Conservation (phyloP, 148 eudicot genomes). For the Chenopodium berlandieri region DNA sequence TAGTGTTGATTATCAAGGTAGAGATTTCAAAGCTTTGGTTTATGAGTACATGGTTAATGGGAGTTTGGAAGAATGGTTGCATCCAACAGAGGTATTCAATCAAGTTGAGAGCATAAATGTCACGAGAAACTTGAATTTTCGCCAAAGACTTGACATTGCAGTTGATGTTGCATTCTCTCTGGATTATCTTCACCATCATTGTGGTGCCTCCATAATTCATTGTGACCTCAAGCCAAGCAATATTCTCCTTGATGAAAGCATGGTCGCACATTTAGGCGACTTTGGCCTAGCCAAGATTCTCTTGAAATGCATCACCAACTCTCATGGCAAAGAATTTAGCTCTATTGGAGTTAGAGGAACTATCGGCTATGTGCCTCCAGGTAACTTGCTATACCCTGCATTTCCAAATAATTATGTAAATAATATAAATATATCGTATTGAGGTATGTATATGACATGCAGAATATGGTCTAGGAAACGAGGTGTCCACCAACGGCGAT, state of each 20-base stretch:
- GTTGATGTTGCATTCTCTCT: slow-evolving; percentile 38
- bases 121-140: neutral
- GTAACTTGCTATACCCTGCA: neutral
- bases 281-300: slow-evolving; percentile 37
- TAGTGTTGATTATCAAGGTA: slow-evolving; percentile 15
- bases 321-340: neutral
- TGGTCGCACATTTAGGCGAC: slow-evolving; percentile 35
- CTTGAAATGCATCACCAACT: neutral
- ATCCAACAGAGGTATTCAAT: neutral
- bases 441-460: neutral
- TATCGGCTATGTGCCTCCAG: slow-evolving; percentile 28
- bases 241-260: slow-evolving; percentile 31
- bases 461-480: slow-evolving; percentile 34
- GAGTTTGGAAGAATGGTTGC: slow-evolving; percentile 23
- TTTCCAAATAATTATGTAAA: too few relatives aligned
- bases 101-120: neutral
- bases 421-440: neutral
- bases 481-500: slow-evolving; percentile 22
- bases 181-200: slow-evolving; percentile 36
- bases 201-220: slow-evolving; percentile 26
- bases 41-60: slow-evolving; percentile 22
- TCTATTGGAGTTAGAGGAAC: slow-evolving; percentile 22
- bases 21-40: slow-evolving; percentile 24
- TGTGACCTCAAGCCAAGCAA: slow-evolving; percentile 42
- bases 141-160: slow-evolving; percentile 20